Percentiles rank a stretch among this genome's conserved stretches.
These are phyloP conservation scores for Musa acuminata DNA, from an alignment of 176 grass and related monocot species.

Conservation along the genomic window DNA sequence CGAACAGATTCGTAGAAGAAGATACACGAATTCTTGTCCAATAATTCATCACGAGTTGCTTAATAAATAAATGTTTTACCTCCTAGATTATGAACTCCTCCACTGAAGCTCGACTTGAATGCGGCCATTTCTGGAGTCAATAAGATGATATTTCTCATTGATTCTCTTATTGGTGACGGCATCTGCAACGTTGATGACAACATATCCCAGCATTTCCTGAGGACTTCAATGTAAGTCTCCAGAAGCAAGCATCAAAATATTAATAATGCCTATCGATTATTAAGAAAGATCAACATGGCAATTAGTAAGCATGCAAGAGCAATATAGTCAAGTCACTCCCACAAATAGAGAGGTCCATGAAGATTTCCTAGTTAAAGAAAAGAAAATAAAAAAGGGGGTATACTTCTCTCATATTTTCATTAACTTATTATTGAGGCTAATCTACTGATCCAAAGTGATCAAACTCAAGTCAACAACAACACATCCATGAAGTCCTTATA, in stretches of 20 bases:
- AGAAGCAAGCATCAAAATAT: neutral
- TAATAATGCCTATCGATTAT: no score
- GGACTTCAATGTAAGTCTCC: neutral
- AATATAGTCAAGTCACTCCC: no score
- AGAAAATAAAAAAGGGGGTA: no score
- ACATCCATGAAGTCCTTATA: no score
- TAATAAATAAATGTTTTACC: neutral
- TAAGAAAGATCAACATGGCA: no score
- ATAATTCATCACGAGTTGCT: neutral
- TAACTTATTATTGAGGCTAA: no score
- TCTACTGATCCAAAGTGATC: no score
- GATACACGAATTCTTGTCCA: neutral
- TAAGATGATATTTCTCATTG: constrained; percentile 17
- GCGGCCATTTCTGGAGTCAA: constrained; percentile 10
- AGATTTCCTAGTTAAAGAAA: no score
- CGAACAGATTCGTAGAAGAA: neutral
- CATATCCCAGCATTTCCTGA: constrained; percentile 8
- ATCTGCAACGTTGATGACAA: constrained; percentile 3
- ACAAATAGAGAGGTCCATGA: no score
- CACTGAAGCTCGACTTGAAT: constrained; percentile 15
- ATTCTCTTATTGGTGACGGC: constrained; percentile 4
- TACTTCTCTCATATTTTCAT: no score
- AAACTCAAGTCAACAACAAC: no score
- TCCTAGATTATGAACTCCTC: constrained; percentile 1
- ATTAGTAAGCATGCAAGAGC: no score